Evolutionary conservation across 441 rosid genomes (phyloP), one percentile per base, ranked within the genome.

Genomic region (Gossypium laxum): DNA sequence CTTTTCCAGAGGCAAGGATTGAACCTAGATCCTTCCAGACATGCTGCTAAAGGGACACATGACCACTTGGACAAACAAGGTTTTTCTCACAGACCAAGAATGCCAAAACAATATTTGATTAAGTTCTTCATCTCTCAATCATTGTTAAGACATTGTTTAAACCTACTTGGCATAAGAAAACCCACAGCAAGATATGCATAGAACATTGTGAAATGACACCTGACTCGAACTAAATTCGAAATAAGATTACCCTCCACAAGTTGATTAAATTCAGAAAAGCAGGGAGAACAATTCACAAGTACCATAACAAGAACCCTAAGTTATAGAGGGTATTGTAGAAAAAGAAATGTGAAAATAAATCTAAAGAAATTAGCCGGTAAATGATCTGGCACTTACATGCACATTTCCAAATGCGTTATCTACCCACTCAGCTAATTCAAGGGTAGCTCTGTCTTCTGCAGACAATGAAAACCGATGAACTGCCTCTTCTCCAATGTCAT

Each of bases 381-480:
- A 75, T 81, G 78, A 79, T 73, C 66, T 62, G 76, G 82, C 81
- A 77, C 76, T 59, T 87, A 91, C 98, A 82, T 89, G 85, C 75
- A 88, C 84, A 82, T 83, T 86, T 78, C 84, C 83, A 79, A 89
- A 89, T 71, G 96, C 86, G 70, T 83, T 82, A 81, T 95, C 96
- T 22, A 95, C 95, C 99, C 99, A 95, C 81, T 92, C 97, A 75
- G 95, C 92, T 82, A 95, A 84, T 78, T 92, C 98, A 81, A 95
- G 93, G 64, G 97, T 89, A 65, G 99, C 99, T 81, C 86, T 92
- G 78, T 95, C 99, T 84, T 95, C 98, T 57, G 93, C 99, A 70
- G 98, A 92, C 76, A 95, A 81, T 5, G 98, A 88, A 83, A 92
- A 92, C 69, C 99, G 86, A 82, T 88, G 89, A 78, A 92, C 90